Percentiles rank a stretch among this genome's conserved stretches.
Conservation (phyloP, 1,139 yeast species). For the Taiozyma onychis region DNA sequence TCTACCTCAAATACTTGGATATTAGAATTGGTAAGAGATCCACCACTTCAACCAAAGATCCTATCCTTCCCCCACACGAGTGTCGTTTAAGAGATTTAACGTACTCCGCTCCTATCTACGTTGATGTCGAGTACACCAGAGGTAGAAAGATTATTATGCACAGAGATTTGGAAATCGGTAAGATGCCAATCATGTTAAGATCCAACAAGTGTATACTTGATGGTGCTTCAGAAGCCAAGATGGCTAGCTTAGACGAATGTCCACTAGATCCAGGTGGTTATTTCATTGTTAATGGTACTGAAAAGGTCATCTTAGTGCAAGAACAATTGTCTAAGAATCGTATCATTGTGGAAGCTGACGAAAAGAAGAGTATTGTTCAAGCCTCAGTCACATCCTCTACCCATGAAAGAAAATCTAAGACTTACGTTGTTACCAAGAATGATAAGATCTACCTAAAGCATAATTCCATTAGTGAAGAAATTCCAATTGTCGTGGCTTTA, state of each 20-base stretch:
- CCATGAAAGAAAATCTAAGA: slow-evolving; percentile 95
- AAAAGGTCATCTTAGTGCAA: slow-evolving; percentile 92
- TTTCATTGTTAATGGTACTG: slow-evolving; percentile 96
- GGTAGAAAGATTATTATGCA: slow-evolving; percentile 90
- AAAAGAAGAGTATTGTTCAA: slow-evolving; percentile 88
- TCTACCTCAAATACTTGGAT: slow-evolving; percentile 85
- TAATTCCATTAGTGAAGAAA: slow-evolving; percentile 90
- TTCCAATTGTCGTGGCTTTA: slow-evolving; percentile 87
- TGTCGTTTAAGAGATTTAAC: slow-evolving; percentile 94
- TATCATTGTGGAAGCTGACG: slow-evolving; percentile 96
- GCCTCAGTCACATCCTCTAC: slow-evolving; percentile 98
- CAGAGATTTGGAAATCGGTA: slow-evolving; percentile 87
- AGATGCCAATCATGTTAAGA: slow-evolving; percentile 97
- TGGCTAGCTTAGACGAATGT: slow-evolving; percentile 91
- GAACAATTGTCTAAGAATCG: slow-evolving; percentile 96
- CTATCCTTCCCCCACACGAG: slow-evolving; percentile 84
- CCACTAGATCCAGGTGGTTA: slow-evolving; percentile 99
- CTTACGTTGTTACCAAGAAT: slow-evolving; percentile 90
- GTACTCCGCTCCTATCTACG: slow-evolving; percentile 93
- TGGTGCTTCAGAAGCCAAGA: slow-evolving; percentile 69
- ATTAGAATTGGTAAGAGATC: slow-evolving; percentile 81
- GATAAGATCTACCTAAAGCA: slow-evolving; percentile 88
- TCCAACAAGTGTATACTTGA: slow-evolving; percentile 85
- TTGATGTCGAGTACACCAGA: slow-evolving; percentile 94
- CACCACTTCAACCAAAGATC: slow-evolving; percentile 38